Percentiles rank a stretch among this genome's conserved stretches.
Conservation (phyloP, 495 filamentous ascomycete genomes). For the Apiosordaria backusii region DNA sequence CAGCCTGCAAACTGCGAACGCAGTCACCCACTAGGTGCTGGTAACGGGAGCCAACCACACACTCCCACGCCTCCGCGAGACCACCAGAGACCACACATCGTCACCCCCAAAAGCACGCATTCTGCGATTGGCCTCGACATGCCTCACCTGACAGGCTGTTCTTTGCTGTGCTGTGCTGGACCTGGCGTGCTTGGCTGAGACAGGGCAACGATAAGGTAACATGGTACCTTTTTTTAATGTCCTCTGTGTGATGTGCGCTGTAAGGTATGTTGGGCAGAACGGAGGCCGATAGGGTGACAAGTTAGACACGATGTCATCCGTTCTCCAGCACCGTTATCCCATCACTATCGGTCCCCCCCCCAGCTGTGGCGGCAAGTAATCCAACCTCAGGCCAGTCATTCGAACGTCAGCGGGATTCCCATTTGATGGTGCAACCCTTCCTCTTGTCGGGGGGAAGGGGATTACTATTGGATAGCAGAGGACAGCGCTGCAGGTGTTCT, state of each 20-base stretch:
- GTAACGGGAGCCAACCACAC: constrained; percentile 24
- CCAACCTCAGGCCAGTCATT: constrained; percentile 3
- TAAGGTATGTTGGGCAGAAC: not conserved
- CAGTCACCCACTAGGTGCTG: not conserved
- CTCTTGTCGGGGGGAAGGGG: not conserved
- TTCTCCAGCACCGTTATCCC: not conserved
- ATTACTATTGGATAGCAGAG: not conserved
- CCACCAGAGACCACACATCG: not conserved
- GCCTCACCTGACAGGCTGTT: not conserved
- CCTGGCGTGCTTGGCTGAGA: not conserved
- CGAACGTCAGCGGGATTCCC: not conserved
- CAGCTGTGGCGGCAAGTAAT: not conserved
- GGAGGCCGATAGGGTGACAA: not conserved
- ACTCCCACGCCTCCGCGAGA: constrained; percentile 17
- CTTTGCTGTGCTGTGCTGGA: not conserved
- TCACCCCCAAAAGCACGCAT: not conserved
- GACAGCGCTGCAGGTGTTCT: constrained; percentile 5
- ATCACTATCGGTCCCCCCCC: not conserved
- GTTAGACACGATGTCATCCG: not conserved
- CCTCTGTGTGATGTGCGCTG: not conserved
- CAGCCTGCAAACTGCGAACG: not conserved
- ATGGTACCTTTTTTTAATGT: not conserved
- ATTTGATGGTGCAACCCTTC: not conserved
- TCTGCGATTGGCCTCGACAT: not conserved
- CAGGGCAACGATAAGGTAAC: not conserved